Evolutionary conservation across 495 filamentous ascomycete species (phyloP).

Genomic region (Gamarada debralockiae): DNA sequence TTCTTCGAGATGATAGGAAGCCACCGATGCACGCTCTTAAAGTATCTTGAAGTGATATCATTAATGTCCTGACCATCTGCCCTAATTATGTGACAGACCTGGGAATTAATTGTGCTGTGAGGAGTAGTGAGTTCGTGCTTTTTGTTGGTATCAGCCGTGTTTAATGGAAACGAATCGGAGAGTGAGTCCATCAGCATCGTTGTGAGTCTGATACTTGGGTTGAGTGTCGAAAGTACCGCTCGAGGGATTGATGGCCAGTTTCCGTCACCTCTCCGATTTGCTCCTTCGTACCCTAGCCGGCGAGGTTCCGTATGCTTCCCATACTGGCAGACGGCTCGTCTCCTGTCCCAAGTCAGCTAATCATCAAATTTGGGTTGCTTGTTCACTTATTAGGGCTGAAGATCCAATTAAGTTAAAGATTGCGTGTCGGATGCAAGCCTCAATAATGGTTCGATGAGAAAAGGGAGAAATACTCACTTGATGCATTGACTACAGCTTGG

Average conservation of each 20-base stretch:
- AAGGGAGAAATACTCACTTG: constrained; percentile 12
- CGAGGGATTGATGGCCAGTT: neutral
- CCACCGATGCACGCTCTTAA: constrained; percentile 31
- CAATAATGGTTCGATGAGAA: neutral
- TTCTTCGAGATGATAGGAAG: constrained; percentile 34
- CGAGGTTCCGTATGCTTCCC: too few species aligned
- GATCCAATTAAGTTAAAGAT: neutral
- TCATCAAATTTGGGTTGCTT: neutral
- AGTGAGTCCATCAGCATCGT: constrained; percentile 12
- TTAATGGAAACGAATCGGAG: constrained; percentile 6
- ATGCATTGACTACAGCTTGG: constrained; percentile 21
- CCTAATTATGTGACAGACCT: constrained; percentile 29
- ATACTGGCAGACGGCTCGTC: neutral
- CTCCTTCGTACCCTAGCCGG: too few species aligned
- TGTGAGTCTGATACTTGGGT: neutral
- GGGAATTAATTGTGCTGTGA: constrained; percentile 20
- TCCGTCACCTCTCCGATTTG: too few species aligned
- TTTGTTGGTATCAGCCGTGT: neutral
- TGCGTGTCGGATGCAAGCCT: neutral
- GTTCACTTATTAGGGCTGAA: neutral
- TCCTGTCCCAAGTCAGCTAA: neutral
- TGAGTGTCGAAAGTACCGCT: neutral
- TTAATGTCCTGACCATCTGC: constrained; percentile 29
- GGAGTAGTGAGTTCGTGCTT: too few species aligned
- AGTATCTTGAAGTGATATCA: constrained; percentile 33